Percentiles rank a stretch among this genome's conserved stretches.
Conservation (phyloP, 202 grass and related monocot species). For the Brachypodium distachyon region DNA sequence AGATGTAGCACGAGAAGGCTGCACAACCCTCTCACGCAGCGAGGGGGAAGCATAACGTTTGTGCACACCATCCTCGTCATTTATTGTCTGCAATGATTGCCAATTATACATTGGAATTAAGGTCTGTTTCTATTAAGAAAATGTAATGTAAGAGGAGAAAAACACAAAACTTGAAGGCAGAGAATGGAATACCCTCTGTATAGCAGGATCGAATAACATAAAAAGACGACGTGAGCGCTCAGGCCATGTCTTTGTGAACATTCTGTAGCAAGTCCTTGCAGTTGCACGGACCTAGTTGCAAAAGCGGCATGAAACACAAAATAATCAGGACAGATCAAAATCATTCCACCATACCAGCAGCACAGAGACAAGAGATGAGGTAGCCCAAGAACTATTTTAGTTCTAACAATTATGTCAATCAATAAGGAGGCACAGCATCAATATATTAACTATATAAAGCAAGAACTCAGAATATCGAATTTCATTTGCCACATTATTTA, state of each 20-base stretch:
- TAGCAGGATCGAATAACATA: slow-evolving; percentile 87
- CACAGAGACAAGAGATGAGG: not conserved
- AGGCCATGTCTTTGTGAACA: slow-evolving; percentile 99
- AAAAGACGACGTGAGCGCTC: slow-evolving; percentile 77
- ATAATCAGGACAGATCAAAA: not conserved
- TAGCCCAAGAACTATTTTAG: not conserved
- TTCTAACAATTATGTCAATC: not conserved
- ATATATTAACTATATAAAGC: not conserved
- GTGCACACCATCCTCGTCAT: slow-evolving; percentile 97
- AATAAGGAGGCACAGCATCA: not conserved
- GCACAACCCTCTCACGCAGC: slow-evolving; percentile 66
- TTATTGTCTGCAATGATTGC: slow-evolving; percentile 61
- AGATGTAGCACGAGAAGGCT: slow-evolving; percentile 49
- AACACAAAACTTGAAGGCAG: not conserved
- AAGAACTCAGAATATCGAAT: not conserved
- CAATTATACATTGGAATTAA: slow-evolving; percentile 6
- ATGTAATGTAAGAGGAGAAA: not conserved
- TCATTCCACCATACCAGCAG: not conserved
- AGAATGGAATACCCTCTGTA: slow-evolving; percentile 69
- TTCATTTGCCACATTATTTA: slow-evolving; percentile 1
- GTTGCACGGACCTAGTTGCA: slow-evolving; percentile 65
- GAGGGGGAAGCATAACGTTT: slow-evolving; percentile 88
- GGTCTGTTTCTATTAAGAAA: not conserved
- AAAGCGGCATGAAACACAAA: not conserved
- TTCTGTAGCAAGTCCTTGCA: slow-evolving; percentile 87